Base-by-base conservation (phyloP, 371 early-diverging fungal species). In the Mortierella sp. region DNA sequence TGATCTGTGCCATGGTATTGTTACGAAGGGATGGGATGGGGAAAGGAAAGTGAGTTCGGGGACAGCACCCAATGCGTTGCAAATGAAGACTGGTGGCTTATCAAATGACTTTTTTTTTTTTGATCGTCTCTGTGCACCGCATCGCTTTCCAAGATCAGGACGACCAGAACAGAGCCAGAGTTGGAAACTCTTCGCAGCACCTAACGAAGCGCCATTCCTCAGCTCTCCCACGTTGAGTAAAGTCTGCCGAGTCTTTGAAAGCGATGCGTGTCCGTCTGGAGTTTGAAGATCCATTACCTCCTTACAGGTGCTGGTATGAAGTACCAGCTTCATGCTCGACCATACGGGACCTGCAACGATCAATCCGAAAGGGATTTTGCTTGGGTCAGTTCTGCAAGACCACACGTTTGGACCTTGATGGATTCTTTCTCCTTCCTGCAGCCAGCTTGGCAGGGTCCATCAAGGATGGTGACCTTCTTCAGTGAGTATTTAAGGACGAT, bases 1-100 rank as follows among this genome's bases (percentile, higher is more conserved):
- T 89, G 43, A 81, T 84, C 64, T 82, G 80, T 53, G 85, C 85
- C 86, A 86, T 86, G 21, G 49, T 34, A 10, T 34, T 10, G 34
- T 4, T 34, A n/a, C 30, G 51, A 50, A 19, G 56, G 39, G 61
- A 24, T 34, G 23, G 21, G 45, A 10, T 24, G 51, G 18, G 16
- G 23, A 26, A 8, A 13, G 16, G 45, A 34, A 34, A n/a, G n/a
- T 34, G 34, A 34, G 10, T 34, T 4, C 10, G 10, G 34, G 4
- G 34, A 34, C 4, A 10, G 34, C 7, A 7, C 7, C 34, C 10
- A n/a, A n/a, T 34, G 34, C 34, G 34, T 34, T 34, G 34, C 34
- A 10, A 34, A 34, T 10, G 34, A 7, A 10, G 34, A 4, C n/a
- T 46, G n/a, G 46, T 46, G 46, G 46, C 46, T n/a, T 46, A 16